These are phyloP conservation scores for Beauveria sp. DNA, from an alignment of 2,329 filamentous ascomycete genomes.

Conservation along the genomic window DNA sequence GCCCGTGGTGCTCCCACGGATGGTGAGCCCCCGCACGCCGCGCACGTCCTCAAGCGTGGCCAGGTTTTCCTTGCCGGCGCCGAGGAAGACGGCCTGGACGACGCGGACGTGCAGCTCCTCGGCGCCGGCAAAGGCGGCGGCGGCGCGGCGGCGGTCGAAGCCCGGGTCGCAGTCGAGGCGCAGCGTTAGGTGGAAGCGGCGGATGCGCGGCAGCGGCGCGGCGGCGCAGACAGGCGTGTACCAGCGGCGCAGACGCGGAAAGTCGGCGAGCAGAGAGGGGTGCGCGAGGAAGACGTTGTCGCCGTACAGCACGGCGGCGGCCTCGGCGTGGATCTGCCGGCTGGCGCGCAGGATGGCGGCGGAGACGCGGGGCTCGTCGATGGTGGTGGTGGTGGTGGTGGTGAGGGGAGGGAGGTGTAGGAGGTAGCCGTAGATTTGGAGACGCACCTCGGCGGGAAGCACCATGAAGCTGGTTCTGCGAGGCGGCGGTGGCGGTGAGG, in stretches of 20 bases:
- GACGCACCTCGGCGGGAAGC: conserved; percentile 38
- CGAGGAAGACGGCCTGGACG: conserved; percentile 30
- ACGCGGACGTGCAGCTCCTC: conserved; percentile 33
- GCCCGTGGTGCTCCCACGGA: conserved; percentile 31
- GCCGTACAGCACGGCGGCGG: conserved; percentile 32
- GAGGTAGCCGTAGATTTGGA: conserved; percentile 37
- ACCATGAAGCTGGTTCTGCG: conserved; percentile 23
- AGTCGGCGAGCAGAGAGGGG: conserved; percentile 29
- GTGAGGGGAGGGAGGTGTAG: conserved; percentile 25
- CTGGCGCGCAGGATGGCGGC: conserved; percentile 30
- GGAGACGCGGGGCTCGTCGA: conserved; percentile 12
- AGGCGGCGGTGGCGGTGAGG: not conserved
- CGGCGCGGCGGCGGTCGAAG: conserved; percentile 23
- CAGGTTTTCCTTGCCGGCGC: conserved; percentile 30
- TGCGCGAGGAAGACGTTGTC: conserved; percentile 37
- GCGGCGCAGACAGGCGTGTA: conserved; percentile 24
- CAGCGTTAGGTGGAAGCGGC: conserved; percentile 31
- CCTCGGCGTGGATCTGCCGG: conserved; percentile 34
- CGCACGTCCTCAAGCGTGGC: conserved; percentile 34
- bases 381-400: conserved; percentile 7
- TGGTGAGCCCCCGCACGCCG: conserved; percentile 27
- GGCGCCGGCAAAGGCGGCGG: conserved; percentile 27
- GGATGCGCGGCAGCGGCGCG: conserved; percentile 25
- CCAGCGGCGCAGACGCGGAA: conserved; percentile 30
- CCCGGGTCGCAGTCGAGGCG: conserved; percentile 33